phyloP scores from a whole-genome alignment of 345 rosid genomes.

The Carallia brachiata region DNA sequence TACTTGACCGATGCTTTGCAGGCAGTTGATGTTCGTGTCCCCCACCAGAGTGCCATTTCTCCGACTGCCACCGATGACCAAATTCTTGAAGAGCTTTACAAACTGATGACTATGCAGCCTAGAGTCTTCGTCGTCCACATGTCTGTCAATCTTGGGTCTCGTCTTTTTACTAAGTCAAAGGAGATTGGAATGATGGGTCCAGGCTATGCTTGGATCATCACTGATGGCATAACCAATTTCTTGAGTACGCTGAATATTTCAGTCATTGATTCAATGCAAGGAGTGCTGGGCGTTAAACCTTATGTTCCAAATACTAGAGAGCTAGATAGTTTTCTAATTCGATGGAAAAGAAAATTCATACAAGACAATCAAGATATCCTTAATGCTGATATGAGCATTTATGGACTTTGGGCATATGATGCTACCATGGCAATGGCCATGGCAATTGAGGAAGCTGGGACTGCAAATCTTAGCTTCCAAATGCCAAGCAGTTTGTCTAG shows the following conservation, averaged over 20 bases:
- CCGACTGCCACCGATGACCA: slow-evolving; percentile 33
- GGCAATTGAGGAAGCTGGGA: slow-evolving; percentile 30
- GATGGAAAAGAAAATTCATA: slow-evolving; percentile 32
- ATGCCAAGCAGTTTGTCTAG: slow-evolving; percentile 1
- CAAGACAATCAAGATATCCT: slow-evolving; percentile 20
- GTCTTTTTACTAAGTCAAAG: slow-evolving; percentile 37
- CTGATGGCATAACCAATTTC: slow-evolving; percentile 17
- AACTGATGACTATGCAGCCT: slow-evolving; percentile 43
- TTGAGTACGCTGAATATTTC: slow-evolving; percentile 1
- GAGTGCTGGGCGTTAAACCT: slow-evolving; percentile 32
- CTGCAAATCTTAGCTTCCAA: neutral
- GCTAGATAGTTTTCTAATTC: slow-evolving; percentile 18
- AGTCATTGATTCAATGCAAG: slow-evolving; percentile 34
- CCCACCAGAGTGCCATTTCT: slow-evolving; percentile 30
- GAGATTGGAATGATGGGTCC: slow-evolving; percentile 45
- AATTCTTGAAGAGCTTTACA: slow-evolving; percentile 35
- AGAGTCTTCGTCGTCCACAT: slow-evolving; percentile 54
- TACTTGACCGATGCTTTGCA: slow-evolving; percentile 35
- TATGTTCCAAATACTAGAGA: slow-evolving; percentile 22
- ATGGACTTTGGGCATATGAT: slow-evolving; percentile 43
- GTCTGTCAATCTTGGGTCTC: slow-evolving; percentile 26
- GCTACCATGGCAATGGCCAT: slow-evolving; percentile 34
- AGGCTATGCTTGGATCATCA: slow-evolving; percentile 52
- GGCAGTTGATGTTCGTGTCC: slow-evolving; percentile 16
- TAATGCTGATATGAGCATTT: slow-evolving; percentile 19